Percentiles rank a stretch among this genome's conserved stretches.
Conservation (phyloP, 345 rosid species). For the Syzygium jambos region DNA sequence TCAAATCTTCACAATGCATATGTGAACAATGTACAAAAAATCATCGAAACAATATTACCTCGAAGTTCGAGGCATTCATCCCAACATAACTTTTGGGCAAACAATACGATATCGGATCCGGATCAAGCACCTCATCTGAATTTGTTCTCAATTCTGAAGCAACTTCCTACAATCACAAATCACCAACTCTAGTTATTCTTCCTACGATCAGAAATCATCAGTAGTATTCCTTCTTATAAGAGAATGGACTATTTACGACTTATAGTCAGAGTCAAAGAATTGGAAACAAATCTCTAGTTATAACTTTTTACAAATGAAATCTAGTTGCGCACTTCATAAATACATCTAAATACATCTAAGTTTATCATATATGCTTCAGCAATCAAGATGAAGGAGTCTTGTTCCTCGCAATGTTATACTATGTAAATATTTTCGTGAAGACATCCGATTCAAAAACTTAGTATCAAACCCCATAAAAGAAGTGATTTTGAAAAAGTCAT, state of each 20-base stretch:
- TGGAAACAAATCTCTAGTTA: background rate
- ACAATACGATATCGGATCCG: background rate
- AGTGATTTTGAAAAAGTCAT: background rate
- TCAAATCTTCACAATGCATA: background rate
- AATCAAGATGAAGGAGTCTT: background rate
- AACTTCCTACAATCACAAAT: background rate
- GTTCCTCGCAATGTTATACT: background rate
- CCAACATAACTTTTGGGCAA: background rate
- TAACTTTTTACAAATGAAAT: background rate
- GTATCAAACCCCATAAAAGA: background rate
- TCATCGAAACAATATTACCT: background rate
- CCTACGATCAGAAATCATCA: background rate
- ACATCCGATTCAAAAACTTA: background rate
- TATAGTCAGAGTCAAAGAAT: background rate
- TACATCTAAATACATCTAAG: background rate
- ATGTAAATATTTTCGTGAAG: background rate
- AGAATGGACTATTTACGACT: background rate
- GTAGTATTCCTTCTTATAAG: background rate
- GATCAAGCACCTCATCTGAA: background rate
- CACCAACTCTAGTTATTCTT: background rate
- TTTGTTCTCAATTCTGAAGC: background rate
- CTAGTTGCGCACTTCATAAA: background rate
- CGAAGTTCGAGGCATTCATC: background rate
- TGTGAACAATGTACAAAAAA: background rate
- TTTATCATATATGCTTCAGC: background rate